These are phyloP conservation scores for Cordyceps militaris DNA, from an alignment of 2,329 filamentous ascomycete genomes.

Conservation along the genomic window DNA sequence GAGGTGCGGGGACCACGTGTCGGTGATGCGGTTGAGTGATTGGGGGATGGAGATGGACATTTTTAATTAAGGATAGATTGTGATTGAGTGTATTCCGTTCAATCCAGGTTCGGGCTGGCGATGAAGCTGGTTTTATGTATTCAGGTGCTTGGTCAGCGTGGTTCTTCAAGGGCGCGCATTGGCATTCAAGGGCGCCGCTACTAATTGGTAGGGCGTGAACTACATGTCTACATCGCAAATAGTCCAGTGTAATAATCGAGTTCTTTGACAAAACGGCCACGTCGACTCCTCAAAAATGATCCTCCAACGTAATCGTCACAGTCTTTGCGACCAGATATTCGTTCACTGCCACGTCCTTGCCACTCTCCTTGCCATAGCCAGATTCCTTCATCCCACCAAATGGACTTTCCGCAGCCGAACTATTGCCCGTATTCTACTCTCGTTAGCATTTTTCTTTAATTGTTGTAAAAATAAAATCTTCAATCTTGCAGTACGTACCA, in stretches of 20 bases:
- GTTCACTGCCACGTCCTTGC: constrained; percentile 40
- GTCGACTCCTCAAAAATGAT: constrained; percentile 23
- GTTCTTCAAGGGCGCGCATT: neutral
- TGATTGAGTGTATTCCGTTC: neutral
- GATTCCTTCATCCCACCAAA: constrained; percentile 44
- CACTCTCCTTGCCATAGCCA: constrained; percentile 40
- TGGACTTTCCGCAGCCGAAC: constrained; percentile 35
- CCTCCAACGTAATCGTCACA: constrained; percentile 36
- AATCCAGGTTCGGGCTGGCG: neutral
- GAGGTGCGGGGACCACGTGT: constrained; percentile 26
- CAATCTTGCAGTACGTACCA: constrained; percentile 27
- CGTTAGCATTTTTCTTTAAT: neutral
- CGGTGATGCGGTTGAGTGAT: constrained; percentile 22
- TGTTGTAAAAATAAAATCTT: too few species aligned
- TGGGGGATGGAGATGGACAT: constrained; percentile 20
- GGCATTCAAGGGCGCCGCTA: neutral
- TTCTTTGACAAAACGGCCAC: too few species aligned
- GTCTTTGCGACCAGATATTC: constrained; percentile 41
- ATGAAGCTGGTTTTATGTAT: neutral
- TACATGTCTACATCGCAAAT: neutral
- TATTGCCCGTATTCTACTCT: constrained; percentile 29
- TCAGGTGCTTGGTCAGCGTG: neutral
- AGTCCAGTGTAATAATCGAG: too few species aligned
- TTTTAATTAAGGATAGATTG: neutral
- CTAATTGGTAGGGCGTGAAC: neutral